Evolutionary conservation across 306 rosid species (phyloP), one percentile per base, ranked within the genome.

Genomic region (Rosa multiflora): DNA sequence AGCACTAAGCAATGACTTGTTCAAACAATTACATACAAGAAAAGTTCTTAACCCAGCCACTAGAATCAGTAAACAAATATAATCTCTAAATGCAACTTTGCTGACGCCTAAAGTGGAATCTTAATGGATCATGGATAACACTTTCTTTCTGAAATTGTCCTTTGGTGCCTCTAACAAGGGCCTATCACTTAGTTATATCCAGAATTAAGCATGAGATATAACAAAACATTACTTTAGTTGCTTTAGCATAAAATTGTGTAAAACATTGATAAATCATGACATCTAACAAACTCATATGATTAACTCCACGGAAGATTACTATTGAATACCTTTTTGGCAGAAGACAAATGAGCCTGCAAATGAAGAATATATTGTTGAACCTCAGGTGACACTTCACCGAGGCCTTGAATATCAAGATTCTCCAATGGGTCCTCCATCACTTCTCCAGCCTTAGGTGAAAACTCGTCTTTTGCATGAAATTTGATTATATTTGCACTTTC

Each of bases 291-390:
- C 7, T 35, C 10, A 8, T 3, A 58, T 67, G 29, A 61, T 26
- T 10, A 40, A 32, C 37, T 32, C 37, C 37, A 32, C 37, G 3
- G 37, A 32, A 32, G 37, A 32, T 32, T 40, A 81, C 72, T 77
- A 75, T 21, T 51, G 39, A 53, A 79, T 83, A 95, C 98, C 99
- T 88, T 91, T 86, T 85, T 88, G 18, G 88, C 80, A 47, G 90
- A 91, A 83, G 99, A 91, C 89, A 95, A 79, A 18, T 83, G 92
- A 73, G 91, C 88, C 85, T 91, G 94, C 89, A 95, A 77, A 77
- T 87, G 85, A 70, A 67, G 84, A 85, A 95, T 84, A 81, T 91
- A 93, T 51, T 91, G 88, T 70, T 85, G 86, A 85, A 90, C 98
- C 89, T 92, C 96, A 14, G 86, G 85, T 55, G 98, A 89, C 67